Percentiles rank a stretch among this genome's conserved stretches.
Evolutionary conservation across 495 filamentous ascomycete species (phyloP).

Genomic region (Penicillium verhagenii): DNA sequence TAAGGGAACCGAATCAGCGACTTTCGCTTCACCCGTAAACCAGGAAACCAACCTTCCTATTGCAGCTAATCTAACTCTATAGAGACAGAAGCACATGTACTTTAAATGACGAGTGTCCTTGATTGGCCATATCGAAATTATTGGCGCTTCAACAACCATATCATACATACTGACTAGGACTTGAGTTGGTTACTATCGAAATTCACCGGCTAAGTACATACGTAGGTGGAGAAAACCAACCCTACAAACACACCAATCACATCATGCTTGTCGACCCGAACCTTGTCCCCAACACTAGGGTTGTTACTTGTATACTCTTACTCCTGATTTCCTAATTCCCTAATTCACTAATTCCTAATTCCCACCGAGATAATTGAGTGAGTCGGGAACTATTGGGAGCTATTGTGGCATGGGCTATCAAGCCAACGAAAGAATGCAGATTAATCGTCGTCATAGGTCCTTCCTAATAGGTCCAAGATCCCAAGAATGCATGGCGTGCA

Average conservation of each 20-base stretch:
- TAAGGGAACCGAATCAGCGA: background rate
- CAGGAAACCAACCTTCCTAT: background rate
- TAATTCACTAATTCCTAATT: too few relatives aligned
- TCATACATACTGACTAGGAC: background rate
- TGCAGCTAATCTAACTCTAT: background rate
- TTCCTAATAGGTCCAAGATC: conserved; percentile 9
- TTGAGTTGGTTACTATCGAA: background rate
- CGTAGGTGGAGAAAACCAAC: background rate
- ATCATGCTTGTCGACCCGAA: too few relatives aligned
- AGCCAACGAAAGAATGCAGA: too few relatives aligned
- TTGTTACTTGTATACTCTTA: background rate
- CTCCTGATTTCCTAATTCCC: background rate
- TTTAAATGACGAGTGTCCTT: background rate
- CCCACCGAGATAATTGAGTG: too few relatives aligned
- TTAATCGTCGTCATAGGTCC: too few relatives aligned
- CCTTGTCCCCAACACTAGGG: too few relatives aligned
- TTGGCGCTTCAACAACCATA: background rate
- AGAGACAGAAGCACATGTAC: background rate
- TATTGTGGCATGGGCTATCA: too few relatives aligned
- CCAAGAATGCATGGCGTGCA: conserved; percentile 23
- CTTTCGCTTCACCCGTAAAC: background rate
- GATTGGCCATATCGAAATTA: background rate
- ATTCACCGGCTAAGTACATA: background rate
- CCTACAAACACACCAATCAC: background rate
- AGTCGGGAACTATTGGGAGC: too few relatives aligned